Base-by-base conservation (phyloP, 345 rosid species). In the Luvunga scandens region DNA sequence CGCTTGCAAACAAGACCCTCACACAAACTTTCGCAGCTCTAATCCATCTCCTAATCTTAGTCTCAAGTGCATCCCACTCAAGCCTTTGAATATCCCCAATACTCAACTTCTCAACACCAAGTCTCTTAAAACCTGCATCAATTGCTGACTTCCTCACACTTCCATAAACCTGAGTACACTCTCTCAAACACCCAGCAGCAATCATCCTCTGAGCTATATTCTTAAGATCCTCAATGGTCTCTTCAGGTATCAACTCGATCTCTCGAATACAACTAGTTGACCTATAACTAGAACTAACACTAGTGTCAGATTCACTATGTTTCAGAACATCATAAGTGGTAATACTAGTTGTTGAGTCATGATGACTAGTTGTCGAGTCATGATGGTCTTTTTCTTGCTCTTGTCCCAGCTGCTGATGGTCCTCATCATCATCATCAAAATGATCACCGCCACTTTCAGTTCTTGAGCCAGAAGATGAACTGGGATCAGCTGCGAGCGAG, bases 81-180 rank as follows among this genome's bases (percentile, higher is more conserved):
- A 95, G 83, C 77, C 97, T 85, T 89, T 95, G 99, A 28, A 95
- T 86, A 75, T 95, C 99, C 5, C 99, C 98, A 82, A 95, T 92
- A 81, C 98, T 92, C 56, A 95, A 73, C 69, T 88, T 93, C 92
- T 95, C 99, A 78, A 95, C 85, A 61, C 98, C 95, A 63, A 95
- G 85, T 55, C 83, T 78, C 56, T 89, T 84, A 80, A 92, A 91
- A 63, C 90, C 90, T 50, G 89, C 84, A 77, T 93, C 99, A 13
- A 95, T 87, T 59, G 92, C 89, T n/a, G 97, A 91, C 75, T 93
- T 95, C 65, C 99, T 87, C 2, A 89, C 94, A 71, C 97, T 92
- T 0, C 97, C 99, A 78, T 93, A 95, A 5, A 90, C 99, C 76
- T 95, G 99, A 48, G 93, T 91, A 63, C 99, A 95, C 79, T 93